These are phyloP conservation scores for Colletotrichum truncatum DNA, from an alignment of 2,329 filamentous ascomycete species.

Conservation along the genomic window DNA sequence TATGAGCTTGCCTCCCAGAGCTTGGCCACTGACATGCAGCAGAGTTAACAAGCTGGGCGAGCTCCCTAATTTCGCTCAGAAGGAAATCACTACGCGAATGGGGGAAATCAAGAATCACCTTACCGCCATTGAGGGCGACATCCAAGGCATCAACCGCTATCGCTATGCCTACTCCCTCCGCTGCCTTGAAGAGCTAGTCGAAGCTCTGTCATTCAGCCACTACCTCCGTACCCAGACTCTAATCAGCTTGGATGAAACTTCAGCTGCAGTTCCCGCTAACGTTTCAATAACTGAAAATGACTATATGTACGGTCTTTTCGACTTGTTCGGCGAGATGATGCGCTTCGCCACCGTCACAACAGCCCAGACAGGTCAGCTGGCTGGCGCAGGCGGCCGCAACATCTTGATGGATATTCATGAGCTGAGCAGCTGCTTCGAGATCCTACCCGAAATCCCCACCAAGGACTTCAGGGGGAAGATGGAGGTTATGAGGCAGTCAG, in stretches of 20 bases:
- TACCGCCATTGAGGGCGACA: conserved; percentile 72
- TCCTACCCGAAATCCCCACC: conserved; percentile 67
- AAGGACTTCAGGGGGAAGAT: conserved; percentile 79
- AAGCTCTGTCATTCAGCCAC: conserved; percentile 87
- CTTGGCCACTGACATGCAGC: background rate
- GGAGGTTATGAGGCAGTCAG: conserved; percentile 85
- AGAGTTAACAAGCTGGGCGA: conserved; percentile 29
- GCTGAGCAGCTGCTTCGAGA: conserved; percentile 80
- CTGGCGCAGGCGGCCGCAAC: conserved; percentile 53
- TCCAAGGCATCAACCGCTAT: conserved; percentile 81
- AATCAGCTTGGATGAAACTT: conserved; percentile 72
- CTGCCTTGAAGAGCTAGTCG: conserved; percentile 93
- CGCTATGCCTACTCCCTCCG: conserved; percentile 84
- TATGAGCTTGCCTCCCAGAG: background rate
- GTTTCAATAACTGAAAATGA: conserved; percentile 81
- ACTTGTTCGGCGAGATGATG: conserved; percentile 97
- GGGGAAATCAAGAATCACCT: conserved; percentile 78
- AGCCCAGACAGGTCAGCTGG: conserved; percentile 73
- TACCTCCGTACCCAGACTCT: conserved; percentile 84
- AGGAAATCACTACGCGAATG: conserved; percentile 76
- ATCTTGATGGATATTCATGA: conserved; percentile 85
- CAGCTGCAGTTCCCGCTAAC: conserved; percentile 55
- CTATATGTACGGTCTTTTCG: conserved; percentile 90
- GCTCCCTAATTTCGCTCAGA: conserved; percentile 58
- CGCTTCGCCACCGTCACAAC: conserved; percentile 91